phyloP scores from a whole-genome alignment of 768 basidiomycete genomes.

The Russula foetens region DNA sequence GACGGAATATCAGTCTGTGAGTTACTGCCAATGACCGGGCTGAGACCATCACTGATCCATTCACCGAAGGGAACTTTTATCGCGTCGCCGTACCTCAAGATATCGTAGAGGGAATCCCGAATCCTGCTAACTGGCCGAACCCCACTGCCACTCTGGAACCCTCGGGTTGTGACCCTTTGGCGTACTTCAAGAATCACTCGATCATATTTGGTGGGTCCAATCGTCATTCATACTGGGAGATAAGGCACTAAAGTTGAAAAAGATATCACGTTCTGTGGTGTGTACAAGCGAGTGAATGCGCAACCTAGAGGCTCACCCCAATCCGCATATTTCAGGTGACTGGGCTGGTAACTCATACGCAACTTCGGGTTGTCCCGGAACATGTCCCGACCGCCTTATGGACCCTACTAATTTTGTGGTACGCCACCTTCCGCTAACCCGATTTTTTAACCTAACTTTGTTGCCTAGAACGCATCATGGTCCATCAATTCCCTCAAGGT shows the following conservation, averaged over 20 bases:
- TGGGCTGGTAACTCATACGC: constrained; percentile 81
- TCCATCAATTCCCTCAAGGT: constrained; percentile 73
- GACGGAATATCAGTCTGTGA: constrained; percentile 66
- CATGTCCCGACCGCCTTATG: constrained; percentile 53
- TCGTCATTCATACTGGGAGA: not conserved
- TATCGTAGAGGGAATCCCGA: constrained; percentile 49
- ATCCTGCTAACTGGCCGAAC: constrained; percentile 59
- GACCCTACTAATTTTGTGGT: constrained; percentile 68
- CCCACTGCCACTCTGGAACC: constrained; percentile 57
- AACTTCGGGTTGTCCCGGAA: constrained; percentile 67
- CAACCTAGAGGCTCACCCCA: constrained; percentile 3
- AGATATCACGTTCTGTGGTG: constrained; percentile 84
- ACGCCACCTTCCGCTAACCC: constrained; percentile 24
- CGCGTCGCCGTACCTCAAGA: constrained; percentile 68
- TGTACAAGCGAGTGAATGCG: constrained; percentile 17
- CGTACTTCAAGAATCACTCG: constrained; percentile 60
- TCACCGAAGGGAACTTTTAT: constrained; percentile 68
- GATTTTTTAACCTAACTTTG: not conserved
- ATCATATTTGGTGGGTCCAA: constrained; percentile 60
- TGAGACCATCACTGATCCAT: not conserved
- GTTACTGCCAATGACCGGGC: constrained; percentile 23
- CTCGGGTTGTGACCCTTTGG: constrained; percentile 44
- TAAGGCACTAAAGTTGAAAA: not conserved
- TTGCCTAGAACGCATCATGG: constrained; percentile 66
- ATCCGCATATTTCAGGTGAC: constrained; percentile 41